A percentile compares a stretch with the other conserved stretches of the same genome.
Conservation (phyloP, 1,284 basidiomycete species). For the Pascua sp. region DNA sequence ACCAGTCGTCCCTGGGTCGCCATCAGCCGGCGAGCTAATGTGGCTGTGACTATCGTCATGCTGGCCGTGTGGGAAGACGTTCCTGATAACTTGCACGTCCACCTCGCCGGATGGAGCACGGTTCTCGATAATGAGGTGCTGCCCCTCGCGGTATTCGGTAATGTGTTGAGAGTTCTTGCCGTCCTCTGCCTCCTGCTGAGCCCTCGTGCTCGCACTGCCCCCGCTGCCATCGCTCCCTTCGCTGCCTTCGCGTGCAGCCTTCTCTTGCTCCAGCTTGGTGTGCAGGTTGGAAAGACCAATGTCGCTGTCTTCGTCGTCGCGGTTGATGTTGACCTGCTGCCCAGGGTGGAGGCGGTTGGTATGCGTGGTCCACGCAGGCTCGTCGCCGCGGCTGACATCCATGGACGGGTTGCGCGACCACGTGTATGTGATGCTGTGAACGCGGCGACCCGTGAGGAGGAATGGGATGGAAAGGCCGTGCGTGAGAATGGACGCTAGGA, state of each 20-base stretch:
- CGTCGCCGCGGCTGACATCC: slow-evolving; percentile 49
- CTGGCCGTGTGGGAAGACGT: not conserved
- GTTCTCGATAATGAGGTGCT: slow-evolving; percentile 64
- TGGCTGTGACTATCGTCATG: no score
- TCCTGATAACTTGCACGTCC: not conserved
- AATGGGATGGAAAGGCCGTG: slow-evolving; percentile 90
- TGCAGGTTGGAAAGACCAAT: slow-evolving; percentile 22
- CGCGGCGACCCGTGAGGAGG: slow-evolving; percentile 82
- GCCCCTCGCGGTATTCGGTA: slow-evolving; percentile 67
- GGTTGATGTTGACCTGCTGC: slow-evolving; percentile 76
- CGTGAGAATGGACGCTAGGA: slow-evolving; percentile 76
- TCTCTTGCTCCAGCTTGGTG: slow-evolving; percentile 8
- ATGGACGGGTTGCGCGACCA: slow-evolving; percentile 69
- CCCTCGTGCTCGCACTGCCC: slow-evolving; percentile 19
- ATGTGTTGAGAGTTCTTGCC: slow-evolving; percentile 38
- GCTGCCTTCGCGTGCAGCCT: not conserved
- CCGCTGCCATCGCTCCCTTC: slow-evolving; percentile 7
- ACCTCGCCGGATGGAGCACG: slow-evolving; percentile 56
- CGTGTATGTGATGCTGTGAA: slow-evolving; percentile 81
- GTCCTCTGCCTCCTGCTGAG: slow-evolving; percentile 28
- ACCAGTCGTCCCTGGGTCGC: no score
- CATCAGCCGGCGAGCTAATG: no score
- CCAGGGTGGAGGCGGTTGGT: slow-evolving; percentile 63
- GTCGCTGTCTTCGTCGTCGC: slow-evolving; percentile 56
- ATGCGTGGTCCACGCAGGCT: slow-evolving; percentile 72